Evolutionary conservation across 768 basidiomycete species (phyloP).

Genomic region (Daedalea quercina): DNA sequence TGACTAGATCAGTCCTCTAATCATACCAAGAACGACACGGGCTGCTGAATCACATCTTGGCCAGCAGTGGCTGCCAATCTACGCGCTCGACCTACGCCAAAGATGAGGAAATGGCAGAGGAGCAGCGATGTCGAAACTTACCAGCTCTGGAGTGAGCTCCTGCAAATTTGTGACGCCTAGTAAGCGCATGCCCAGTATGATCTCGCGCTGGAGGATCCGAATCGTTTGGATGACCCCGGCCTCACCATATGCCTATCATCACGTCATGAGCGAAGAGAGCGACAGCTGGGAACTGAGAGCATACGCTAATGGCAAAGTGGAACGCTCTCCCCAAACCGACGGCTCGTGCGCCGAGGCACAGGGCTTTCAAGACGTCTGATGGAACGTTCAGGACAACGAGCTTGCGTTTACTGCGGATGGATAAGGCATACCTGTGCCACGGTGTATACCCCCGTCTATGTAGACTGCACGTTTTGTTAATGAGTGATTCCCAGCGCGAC

Average conservation of each 20-base stretch:
- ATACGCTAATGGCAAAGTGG: slow-evolving; percentile 79
- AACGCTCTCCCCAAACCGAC: slow-evolving; percentile 85
- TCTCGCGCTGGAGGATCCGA: slow-evolving; percentile 71
- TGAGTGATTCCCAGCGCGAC: not conserved
- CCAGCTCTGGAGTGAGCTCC: slow-evolving; percentile 72
- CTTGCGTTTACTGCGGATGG: not conserved
- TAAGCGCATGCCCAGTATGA: slow-evolving; percentile 67
- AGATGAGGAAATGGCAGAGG: not conserved
- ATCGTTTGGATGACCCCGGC: slow-evolving; percentile 61
- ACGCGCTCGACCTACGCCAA: slow-evolving; percentile 37
- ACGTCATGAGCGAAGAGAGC: slow-evolving; percentile 1
- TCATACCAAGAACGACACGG: too few relatives aligned
- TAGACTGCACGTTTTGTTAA: slow-evolving; percentile 46
- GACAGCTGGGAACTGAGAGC: slow-evolving; percentile 9
- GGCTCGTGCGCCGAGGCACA: slow-evolving; percentile 82
- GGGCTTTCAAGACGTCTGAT: slow-evolving; percentile 79
- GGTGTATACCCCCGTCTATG: slow-evolving; percentile 76
- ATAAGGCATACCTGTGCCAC: slow-evolving; percentile 60
- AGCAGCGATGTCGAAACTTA: slow-evolving; percentile 25
- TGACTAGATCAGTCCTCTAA: too few relatives aligned
- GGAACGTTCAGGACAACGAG: not conserved
- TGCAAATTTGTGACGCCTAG: slow-evolving; percentile 60
- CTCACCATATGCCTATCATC: slow-evolving; percentile 62
- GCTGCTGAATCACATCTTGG: slow-evolving; percentile 2
- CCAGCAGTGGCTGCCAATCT: slow-evolving; percentile 49